Percentiles rank a stretch among this genome's conserved stretches.
phyloP scores from a whole-genome alignment of 805 yeast genomes.

The Pichia paraexigua region DNA sequence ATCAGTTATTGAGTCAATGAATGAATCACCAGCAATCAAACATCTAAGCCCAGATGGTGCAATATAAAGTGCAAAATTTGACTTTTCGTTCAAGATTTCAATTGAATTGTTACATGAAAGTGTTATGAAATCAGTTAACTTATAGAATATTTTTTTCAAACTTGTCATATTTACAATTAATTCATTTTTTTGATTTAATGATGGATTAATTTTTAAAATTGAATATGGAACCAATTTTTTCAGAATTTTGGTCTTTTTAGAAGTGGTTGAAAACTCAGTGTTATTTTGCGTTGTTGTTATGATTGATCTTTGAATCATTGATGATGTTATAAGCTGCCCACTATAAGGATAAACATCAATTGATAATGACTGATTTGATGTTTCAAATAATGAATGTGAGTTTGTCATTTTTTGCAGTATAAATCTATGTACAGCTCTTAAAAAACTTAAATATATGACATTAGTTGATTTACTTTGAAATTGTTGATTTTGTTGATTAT shows the following conservation, averaged over 20 bases:
- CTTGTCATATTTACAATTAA: conserved; percentile 31
- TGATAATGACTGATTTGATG: conserved; percentile 20
- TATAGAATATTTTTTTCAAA: conserved; percentile 15
- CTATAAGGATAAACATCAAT: conserved; percentile 42
- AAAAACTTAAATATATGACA: conserved; percentile 36
- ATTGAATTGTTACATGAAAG: conserved; percentile 6
- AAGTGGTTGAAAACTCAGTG: neutral
- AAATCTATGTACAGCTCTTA: conserved; percentile 41
- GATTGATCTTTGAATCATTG: conserved; percentile 17
- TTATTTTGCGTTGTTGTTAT: neutral
- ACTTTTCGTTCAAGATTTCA: conserved; percentile 4
- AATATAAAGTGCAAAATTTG: conserved; percentile 35
- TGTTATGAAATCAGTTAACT: conserved; percentile 12
- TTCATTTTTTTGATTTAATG: conserved; percentile 38
- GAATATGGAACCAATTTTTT: conserved; percentile 16
- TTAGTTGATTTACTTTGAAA: conserved; percentile 22
- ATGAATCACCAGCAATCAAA: conserved; percentile 23
- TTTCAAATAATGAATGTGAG: conserved; percentile 15
- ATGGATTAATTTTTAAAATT: conserved; percentile 40
- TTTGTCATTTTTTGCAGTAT: conserved; percentile 23
- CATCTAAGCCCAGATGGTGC: conserved; percentile 52
- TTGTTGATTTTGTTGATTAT: conserved; percentile 3
- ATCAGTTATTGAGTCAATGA: conserved; percentile 26
- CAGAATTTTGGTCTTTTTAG: conserved; percentile 4
- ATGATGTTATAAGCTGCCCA: conserved; percentile 31